A percentile compares a stretch with the other conserved stretches of the same genome.
These are phyloP conservation scores for Blastocystis sp. DNA, from an alignment of 352 stramenopile species.

Conservation along the genomic window DNA sequence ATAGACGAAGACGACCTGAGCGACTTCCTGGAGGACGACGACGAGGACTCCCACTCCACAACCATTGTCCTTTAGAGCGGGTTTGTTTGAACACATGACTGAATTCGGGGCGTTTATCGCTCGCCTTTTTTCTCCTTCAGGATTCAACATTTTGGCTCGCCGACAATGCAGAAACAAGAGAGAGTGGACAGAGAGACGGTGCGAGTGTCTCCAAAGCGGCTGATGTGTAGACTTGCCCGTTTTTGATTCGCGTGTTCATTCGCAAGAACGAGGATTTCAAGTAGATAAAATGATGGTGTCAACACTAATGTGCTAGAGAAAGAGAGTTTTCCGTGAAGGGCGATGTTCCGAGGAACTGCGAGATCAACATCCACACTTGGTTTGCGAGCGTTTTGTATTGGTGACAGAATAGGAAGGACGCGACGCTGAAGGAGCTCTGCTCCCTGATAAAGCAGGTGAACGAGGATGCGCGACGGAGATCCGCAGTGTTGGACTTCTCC, in stretches of 20 bases:
- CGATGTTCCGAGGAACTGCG: conserved; percentile 46
- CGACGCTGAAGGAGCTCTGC: conserved; percentile 58
- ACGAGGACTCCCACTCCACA: not conserved
- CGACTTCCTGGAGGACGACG: not conserved
- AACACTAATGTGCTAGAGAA: conserved; percentile 6
- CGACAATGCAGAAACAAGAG: conserved; percentile 51
- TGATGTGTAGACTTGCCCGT: conserved; percentile 40
- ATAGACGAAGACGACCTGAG: not conserved
- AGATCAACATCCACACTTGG: conserved; percentile 69
- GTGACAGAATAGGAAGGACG: conserved; percentile 44
- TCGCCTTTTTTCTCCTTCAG: not conserved
- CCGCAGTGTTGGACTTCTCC: conserved; percentile 34
- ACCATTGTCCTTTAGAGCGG: not conserved
- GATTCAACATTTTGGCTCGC: not conserved
- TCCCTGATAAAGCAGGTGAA: conserved; percentile 54
- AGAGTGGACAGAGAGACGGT: conserved; percentile 59
- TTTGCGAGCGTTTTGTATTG: not conserved
- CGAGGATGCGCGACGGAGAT: conserved; percentile 43
- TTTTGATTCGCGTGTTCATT: conserved; percentile 66
- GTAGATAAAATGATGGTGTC: not conserved
- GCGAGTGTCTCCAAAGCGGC: not conserved
- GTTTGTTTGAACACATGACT: not conserved
- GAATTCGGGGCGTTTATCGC: not conserved
- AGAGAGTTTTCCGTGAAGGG: conserved; percentile 38
- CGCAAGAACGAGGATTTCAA: conserved; percentile 64